These are phyloP conservation scores for Cyclotella baltica DNA, from an alignment of 108 stramenopile genomes.

Conservation along the genomic window DNA sequence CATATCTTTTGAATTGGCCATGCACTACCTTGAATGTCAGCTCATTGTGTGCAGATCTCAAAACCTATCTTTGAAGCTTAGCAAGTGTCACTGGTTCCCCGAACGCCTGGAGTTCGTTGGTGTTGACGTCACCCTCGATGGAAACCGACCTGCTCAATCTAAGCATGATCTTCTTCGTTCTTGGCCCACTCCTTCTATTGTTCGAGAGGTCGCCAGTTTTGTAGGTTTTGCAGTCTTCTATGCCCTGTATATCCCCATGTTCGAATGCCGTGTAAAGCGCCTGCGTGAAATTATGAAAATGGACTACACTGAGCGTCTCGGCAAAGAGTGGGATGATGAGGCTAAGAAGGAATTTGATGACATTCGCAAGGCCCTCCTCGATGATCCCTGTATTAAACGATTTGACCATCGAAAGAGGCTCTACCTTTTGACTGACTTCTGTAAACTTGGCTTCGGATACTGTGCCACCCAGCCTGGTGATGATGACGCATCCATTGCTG, in stretches of 20 bases:
- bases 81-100: constrained; percentile 12
- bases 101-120: constrained; percentile 30
- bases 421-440: constrained; percentile 19
- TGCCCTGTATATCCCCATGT: constrained; percentile 14
- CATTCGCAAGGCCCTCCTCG: constrained; percentile 11
- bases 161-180: not conserved
- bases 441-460: constrained; percentile 14
- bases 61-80: constrained; percentile 1
- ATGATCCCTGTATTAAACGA: constrained; percentile 13
- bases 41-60: not conserved
- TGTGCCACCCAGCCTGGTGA: constrained; percentile 2
- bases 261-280: not conserved
- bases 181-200: constrained; percentile 3
- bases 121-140: constrained; percentile 14
- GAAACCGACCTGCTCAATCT: constrained; percentile 23
- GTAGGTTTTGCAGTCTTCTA: constrained; percentile 24
- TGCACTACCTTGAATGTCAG: not conserved
- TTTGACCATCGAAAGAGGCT: constrained; percentile 8
- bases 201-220: constrained; percentile 20
- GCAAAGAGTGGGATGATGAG: not conserved
- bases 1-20: not conserved
- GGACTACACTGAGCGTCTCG: not conserved
- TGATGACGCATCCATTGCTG: constrained; percentile 4
- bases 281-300: not conserved
- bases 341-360: not conserved